Evolutionary conservation across 73 alveolate species (phyloP).

Genomic region (Blepharisma japonicum): DNA sequence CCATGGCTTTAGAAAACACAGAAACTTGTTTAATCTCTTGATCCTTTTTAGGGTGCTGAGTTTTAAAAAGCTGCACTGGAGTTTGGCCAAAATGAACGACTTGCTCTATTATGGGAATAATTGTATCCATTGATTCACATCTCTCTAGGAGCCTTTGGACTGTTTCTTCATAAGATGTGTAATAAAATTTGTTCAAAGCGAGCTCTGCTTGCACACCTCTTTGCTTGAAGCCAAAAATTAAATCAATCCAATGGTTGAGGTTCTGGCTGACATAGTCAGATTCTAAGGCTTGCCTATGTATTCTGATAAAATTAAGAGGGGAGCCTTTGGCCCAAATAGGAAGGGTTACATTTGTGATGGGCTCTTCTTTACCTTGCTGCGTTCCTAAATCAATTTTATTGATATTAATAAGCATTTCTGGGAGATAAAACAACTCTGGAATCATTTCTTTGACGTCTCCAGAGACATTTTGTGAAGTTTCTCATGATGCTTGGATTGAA

Average conservation of each 20-base stretch:
- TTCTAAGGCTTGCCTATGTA: slow-evolving; percentile 83
- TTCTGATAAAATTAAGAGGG: slow-evolving; percentile 77
- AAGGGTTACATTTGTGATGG: slow-evolving; percentile 67
- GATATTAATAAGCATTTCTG: slow-evolving; percentile 63
- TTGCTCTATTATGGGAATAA: slow-evolving; percentile 75
- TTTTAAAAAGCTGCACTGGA: slow-evolving; percentile 84
- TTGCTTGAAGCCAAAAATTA: slow-evolving; percentile 78
- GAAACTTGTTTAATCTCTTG: not conserved
- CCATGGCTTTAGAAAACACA: not conserved
- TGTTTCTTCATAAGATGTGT: slow-evolving; percentile 59
- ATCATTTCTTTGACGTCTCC: slow-evolving; percentile 94
- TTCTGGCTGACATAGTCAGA: slow-evolving; percentile 67
- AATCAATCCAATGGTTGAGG: slow-evolving; percentile 85
- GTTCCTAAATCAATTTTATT: slow-evolving; percentile 60
- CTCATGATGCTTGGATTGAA: slow-evolving; percentile 71
- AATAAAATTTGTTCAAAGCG: slow-evolving; percentile 75
- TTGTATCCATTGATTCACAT: slow-evolving; percentile 42
- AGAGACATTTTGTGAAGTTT: slow-evolving; percentile 72
- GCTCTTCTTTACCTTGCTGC: slow-evolving; percentile 53
- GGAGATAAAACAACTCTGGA: slow-evolving; percentile 94
- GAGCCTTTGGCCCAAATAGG: slow-evolving; percentile 90
- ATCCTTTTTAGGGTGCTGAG: slow-evolving; percentile 85
- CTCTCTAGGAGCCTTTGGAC: not conserved
- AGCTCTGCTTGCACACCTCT: slow-evolving; percentile 79
- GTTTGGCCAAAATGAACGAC: slow-evolving; percentile 96